Evolutionary conservation across 805 yeast species (phyloP), one percentile per base, ranked within the genome.

Genomic region (Danielia oregonensis): DNA sequence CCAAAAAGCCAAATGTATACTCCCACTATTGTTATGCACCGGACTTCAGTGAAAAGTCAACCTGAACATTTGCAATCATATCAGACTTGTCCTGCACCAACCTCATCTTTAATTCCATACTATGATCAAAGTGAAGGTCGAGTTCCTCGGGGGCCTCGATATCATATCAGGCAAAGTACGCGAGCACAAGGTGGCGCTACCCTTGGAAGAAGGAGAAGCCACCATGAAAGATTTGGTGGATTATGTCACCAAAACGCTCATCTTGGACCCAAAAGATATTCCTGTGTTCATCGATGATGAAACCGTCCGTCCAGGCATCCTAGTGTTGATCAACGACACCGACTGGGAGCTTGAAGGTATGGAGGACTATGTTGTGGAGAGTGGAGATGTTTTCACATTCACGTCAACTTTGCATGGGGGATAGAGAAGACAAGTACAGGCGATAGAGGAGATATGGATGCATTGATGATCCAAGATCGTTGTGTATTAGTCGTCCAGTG

Each of bases 351-450:
- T 91, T 10, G 95, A 88, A 56, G 97, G 87, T 8, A 88, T 82
- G 58, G 88, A 86, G 48, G 82, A 76, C 7, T 88, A 88, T 51
- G 77, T 69, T n/a, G 57, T 93, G 11, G 83, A 86, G 57, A 62
- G 73, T 30, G 81, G 84, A 9, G 98, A 91, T 57, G 69, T 76
- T 15, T 72, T 91, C 25, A 78, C 94, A 3, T 91, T 91, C 52
- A 91, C 97, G 2, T 84, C 95, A 26, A 93, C 98, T 3, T 65
- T 91, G 41, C 98, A 91, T 50, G 98, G 98, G 4, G 98, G 98
- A 30, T 91, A 54, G 52, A 24, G 15, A 9, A 19, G 22, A 19
- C 9, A 19, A 19, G 22, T 9, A 17, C 18, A 10, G 29, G 9
- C 9, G 22, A 9, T 19, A 9, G 9, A 19, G 22, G n/a, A n/a